These are phyloP conservation scores for Flaveria trinervia DNA, from an alignment of 129 eudicot species.

Conservation along the genomic window DNA sequence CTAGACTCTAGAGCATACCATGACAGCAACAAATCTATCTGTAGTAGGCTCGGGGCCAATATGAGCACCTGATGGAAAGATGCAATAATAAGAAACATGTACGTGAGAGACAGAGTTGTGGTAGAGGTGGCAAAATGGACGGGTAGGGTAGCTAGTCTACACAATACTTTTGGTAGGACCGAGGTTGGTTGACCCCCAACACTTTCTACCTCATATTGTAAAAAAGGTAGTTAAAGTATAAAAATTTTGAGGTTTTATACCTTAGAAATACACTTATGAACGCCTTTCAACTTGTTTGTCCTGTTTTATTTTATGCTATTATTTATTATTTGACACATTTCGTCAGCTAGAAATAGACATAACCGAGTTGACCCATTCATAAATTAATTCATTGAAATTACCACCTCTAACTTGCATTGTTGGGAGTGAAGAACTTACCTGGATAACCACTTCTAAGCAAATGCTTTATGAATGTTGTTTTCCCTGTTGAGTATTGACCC, in stretches of 20 bases:
- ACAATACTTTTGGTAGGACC: not conserved
- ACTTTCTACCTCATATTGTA: not conserved
- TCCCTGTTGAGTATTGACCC: conserved; percentile 99
- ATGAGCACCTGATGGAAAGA: conserved; percentile 70
- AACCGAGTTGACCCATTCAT: not conserved
- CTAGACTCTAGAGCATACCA: conserved; percentile 48
- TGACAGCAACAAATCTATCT: conserved; percentile 89
- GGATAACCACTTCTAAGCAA: conserved; percentile 81
- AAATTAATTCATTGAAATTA: not conserved
- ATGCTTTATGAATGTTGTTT: conserved; percentile 92
- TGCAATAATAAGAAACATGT: not conserved
- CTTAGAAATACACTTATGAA: not conserved
- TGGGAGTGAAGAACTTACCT: conserved; percentile 42
- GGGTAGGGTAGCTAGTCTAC: not conserved
- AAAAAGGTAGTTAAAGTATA: not conserved
- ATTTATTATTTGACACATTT: not conserved
- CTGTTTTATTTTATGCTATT: not conserved
- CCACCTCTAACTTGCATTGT: conserved; percentile 1
- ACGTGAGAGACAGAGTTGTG: conserved; percentile 9
- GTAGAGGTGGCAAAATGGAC: conserved; percentile 1
- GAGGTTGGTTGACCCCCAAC: not conserved
- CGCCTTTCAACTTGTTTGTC: not conserved
- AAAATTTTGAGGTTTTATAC: not conserved
- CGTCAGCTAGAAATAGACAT: not conserved
- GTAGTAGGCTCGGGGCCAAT: conserved; percentile 99